A percentile compares a stretch with the other conserved stretches of the same genome.
These are phyloP conservation scores for Tetratostichococcus sp. DNA, from an alignment of 139 green algal genomes.

Conservation along the genomic window DNA sequence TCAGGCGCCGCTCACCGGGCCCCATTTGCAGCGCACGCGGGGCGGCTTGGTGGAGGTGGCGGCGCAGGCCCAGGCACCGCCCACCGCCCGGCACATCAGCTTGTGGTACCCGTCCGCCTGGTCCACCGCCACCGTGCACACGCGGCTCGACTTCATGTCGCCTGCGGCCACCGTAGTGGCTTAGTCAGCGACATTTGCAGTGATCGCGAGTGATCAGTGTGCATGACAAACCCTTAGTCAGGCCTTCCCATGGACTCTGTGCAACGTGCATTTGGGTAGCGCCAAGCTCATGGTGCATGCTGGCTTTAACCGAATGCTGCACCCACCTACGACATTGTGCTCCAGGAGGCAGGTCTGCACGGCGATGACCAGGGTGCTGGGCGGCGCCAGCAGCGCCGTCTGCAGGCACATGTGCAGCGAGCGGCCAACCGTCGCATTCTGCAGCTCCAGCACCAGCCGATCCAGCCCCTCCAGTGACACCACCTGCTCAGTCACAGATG, in stretches of 20 bases:
- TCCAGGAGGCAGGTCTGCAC: neutral
- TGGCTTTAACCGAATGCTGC: too few relatives aligned
- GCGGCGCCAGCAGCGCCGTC: neutral
- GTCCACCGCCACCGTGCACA: neutral
- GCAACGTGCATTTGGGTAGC: neutral
- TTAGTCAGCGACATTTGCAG: too few relatives aligned
- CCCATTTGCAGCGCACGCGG: neutral
- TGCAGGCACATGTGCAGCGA: neutral
- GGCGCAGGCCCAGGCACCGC: neutral
- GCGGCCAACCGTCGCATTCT: neutral
- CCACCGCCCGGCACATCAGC: neutral
- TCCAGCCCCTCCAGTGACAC: neutral
- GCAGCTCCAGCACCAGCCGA: neutral
- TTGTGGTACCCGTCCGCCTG: neutral
- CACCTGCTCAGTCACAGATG: neutral
- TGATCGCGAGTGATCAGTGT: too few relatives aligned
- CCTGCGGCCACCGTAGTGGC: too few relatives aligned
- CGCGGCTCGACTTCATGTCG: neutral
- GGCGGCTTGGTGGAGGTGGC: neutral
- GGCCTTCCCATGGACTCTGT: too few relatives aligned
- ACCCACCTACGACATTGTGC: neutral
- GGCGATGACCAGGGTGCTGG: neutral
- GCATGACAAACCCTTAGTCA: too few relatives aligned
- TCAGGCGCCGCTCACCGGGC: neutral
- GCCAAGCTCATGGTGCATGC: too few relatives aligned